Base-by-base conservation (phyloP, 2,329 filamentous ascomycete genomes). In the Ophiocordyceps unilateralis region DNA sequence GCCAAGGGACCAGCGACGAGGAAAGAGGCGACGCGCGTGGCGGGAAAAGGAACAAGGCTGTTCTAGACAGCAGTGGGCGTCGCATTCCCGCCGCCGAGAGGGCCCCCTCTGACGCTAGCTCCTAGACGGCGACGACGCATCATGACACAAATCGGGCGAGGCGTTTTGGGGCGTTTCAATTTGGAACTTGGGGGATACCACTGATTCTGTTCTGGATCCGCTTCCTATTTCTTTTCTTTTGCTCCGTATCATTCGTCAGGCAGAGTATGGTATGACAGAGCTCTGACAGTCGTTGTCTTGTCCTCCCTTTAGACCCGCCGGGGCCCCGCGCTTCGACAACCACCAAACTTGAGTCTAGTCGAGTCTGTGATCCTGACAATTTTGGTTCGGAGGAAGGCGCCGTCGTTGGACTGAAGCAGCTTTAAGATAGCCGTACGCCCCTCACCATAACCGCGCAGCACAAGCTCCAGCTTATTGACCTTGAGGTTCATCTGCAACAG, bases 341-440 rank as follows among this genome's bases (percentile, higher is more conserved):
- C 93, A 64, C 88, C 91, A 69, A 96, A 94, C 70, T 98, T 98
- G 62, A 96, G 63, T 55, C 82, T 82, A 44, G 89, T 96, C 36
- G 77, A 72, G 65, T 98, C 91, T 26, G 83, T 78, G 47, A 98
- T 82, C 52, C 78, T 79, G 37, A 76, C 68, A 50, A 98, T 83
- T 66, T 83, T 78, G 26, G 72, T 67, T 51, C 86, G 75, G 50
- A 96, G 63, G 53, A 77, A 60, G 56, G 76, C 78, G 45, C 91
- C 91, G 60, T 98, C 89, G 20, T 71, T 78, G 30, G 89, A 88
- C 61, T 98, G 65, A 45, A 98, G 65, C 6, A 88, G 83, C 71
- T 96, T 98, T 43, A 79, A 79, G 43, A 87, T 82, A 1, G 91
- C 91, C 54, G 96, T 88, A 52, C 93, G 73, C 1, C 91, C 91